Base-by-base conservation (phyloP, 306 rosid species). In the Vigna unguiculata region DNA sequence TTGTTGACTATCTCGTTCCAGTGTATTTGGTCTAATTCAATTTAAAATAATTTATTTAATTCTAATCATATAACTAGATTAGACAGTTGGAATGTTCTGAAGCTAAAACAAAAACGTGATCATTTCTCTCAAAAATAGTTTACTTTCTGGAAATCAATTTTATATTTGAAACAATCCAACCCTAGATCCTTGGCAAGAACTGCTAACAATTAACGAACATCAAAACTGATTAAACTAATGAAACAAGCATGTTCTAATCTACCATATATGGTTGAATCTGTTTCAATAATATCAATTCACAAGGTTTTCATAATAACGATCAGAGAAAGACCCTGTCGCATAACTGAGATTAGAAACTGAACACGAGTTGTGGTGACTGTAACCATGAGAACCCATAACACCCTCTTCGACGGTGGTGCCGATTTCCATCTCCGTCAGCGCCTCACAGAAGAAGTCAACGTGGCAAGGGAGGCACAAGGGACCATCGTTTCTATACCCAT, bases 401-500 rank as follows among this genome's bases (percentile, higher is more conserved):
- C 73, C 45, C 3, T 21, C 34, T 22, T 67, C 19, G n/a, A n/a
- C n/a, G 4, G 17, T 20, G 47, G 11, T 3, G 1, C 12, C 5
- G 5, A 43, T 24, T 9, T 46, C 61, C 71, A 81, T 81, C 74
- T 78, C 77, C 2, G 9, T 80, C 54, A 91, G 49, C 3, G 85
- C 89, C n/a, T 85, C 43, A 43, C 28, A 70, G 77, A 93, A 93
- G 17, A 86, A 78, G 30, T 76, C 85, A 25, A 88, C 94, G 0
- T 86, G 71, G 12, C 97, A 93, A 43, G 96, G 97, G 59, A 93
- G 88, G 77, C 86, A 80, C 5, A 91, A 58, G 0, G 97, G 98
- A 3, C 98, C 96, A 20, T 92, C 79, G 17, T 85, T 80, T 19
- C 36, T 58, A 21, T 80, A 82, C 0, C 97, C 97, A 59, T 83